Evolutionary conservation across 2,329 filamentous ascomycete species (phyloP).

Genomic region (Aspergillus pseudoterreus): DNA sequence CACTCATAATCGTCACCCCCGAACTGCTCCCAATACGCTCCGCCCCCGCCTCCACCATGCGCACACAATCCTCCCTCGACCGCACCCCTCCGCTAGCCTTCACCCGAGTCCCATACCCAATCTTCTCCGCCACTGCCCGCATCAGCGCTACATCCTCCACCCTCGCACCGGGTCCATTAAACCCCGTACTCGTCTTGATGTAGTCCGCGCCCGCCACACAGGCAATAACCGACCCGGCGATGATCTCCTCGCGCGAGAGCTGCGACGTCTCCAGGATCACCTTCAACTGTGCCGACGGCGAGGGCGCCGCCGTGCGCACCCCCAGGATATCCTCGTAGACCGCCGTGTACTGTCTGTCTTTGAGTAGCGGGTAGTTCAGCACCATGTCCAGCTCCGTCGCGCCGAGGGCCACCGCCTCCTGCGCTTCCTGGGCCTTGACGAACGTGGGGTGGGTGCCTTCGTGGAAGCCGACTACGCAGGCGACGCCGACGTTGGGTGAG

Average conservation of each 20-base stretch:
- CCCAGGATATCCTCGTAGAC: slow-evolving; percentile 53
- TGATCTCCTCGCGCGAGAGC: slow-evolving; percentile 46
- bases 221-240: slow-evolving; percentile 52
- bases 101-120: slow-evolving; percentile 46
- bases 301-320: slow-evolving; percentile 47
- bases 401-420: slow-evolving; percentile 47
- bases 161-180: slow-evolving; percentile 53
- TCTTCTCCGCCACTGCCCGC: slow-evolving; percentile 45
- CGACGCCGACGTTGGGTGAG: slow-evolving; percentile 48
- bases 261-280: slow-evolving; percentile 59
- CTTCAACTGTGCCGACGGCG: slow-evolving; percentile 45
- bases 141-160: slow-evolving; percentile 53
- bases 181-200: slow-evolving; percentile 60
- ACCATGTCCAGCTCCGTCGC: slow-evolving; percentile 59
- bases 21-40: slow-evolving; percentile 54
- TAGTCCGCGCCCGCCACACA: slow-evolving; percentile 54
- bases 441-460: slow-evolving; percentile 54
- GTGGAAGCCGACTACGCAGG: slow-evolving; percentile 59
- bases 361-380: slow-evolving; percentile 51
- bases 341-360: slow-evolving; percentile 41
- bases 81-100: slow-evolving; percentile 59
- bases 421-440: slow-evolving; percentile 51
- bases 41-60: slow-evolving; percentile 56
- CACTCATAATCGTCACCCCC: slow-evolving; percentile 54
- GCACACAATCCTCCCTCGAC: slow-evolving; percentile 47